These are phyloP conservation scores for Funneliformis mosseae DNA, from an alignment of 192 early-diverging fungal genomes.

Conservation along the genomic window DNA sequence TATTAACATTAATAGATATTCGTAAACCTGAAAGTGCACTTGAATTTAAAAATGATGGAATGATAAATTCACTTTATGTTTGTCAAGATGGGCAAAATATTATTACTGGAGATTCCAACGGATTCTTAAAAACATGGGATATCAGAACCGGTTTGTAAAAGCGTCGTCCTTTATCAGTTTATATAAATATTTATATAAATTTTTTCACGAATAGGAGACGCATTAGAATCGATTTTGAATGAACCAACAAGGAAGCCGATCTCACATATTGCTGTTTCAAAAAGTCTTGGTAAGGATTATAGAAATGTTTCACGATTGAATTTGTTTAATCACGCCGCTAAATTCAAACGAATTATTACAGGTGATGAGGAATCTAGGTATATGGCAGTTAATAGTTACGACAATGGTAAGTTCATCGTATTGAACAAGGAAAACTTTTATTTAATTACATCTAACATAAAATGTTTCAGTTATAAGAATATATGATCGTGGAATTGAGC, in stretches of 20 bases:
- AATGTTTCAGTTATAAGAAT: conserved; percentile 74
- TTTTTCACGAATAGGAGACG: conserved; percentile 12
- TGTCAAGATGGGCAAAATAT: conserved; percentile 72
- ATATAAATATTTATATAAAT: neutral
- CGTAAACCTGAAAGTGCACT: conserved; percentile 45
- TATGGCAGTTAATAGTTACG: conserved; percentile 91
- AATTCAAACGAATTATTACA: conserved; percentile 19
- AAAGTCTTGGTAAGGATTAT: conserved; percentile 36
- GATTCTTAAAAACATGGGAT: conserved; percentile 94
- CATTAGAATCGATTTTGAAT: conserved; percentile 59
- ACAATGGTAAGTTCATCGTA: conserved; percentile 67
- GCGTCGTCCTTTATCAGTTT: neutral
- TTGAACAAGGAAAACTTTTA: neutral
- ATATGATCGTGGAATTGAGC: conserved; percentile 85
- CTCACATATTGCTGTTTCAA: conserved; percentile 66
- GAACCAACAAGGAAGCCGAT: conserved; percentile 75
- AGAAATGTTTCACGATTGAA: neutral
- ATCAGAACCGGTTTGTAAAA: conserved; percentile 63
- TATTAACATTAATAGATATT: conserved; percentile 68
- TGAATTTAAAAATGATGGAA: conserved; percentile 65
- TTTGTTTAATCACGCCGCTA: neutral
- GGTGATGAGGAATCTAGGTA: conserved; percentile 73
- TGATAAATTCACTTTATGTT: conserved; percentile 83
- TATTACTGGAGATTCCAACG: conserved; percentile 81
- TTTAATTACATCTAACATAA: neutral